A percentile compares a stretch with the other conserved stretches of the same genome.
Evolutionary conservation across 306 rosid genomes (phyloP).

Genomic region (Neltuma alba): DNA sequence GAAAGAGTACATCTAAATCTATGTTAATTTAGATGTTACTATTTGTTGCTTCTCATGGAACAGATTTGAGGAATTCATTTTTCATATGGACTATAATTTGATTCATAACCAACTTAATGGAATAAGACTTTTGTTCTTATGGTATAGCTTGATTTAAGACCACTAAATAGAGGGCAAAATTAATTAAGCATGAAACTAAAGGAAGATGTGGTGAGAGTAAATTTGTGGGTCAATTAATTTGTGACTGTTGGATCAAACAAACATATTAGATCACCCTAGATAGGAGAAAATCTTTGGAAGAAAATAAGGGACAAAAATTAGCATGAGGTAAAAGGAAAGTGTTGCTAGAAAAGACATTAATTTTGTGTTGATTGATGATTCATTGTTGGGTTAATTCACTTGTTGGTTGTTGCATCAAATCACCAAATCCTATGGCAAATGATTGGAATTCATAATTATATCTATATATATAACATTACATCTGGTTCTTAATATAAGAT

Average conservation of each 20-base stretch:
- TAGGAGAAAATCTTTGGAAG: too few relatives aligned
- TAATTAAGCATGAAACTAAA: background rate
- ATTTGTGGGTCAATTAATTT: background rate
- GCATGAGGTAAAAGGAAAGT: background rate
- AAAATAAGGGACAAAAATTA: background rate
- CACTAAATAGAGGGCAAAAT: background rate
- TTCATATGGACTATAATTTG: background rate
- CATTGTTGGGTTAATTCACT: background rate
- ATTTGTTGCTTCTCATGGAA: background rate
- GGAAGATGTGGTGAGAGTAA: background rate
- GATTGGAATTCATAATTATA: background rate
- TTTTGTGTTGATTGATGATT: background rate
- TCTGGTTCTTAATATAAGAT: too few relatives aligned
- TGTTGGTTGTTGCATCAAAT: background rate
- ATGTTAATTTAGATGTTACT: too few relatives aligned
- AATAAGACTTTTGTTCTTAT: too few relatives aligned
- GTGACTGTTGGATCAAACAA: background rate
- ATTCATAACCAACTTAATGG: too few relatives aligned
- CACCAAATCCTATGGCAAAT: background rate
- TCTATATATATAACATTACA: background rate
- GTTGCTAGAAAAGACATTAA: background rate
- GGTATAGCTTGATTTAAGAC: background rate
- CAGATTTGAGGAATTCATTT: background rate
- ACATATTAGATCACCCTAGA: too few relatives aligned
- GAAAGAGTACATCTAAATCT: too few relatives aligned